Percentiles rank a stretch among this genome's conserved stretches.
These are phyloP conservation scores for Xylariaceae sp. DNA, from an alignment of 2,329 filamentous ascomycete genomes.

Conservation along the genomic window DNA sequence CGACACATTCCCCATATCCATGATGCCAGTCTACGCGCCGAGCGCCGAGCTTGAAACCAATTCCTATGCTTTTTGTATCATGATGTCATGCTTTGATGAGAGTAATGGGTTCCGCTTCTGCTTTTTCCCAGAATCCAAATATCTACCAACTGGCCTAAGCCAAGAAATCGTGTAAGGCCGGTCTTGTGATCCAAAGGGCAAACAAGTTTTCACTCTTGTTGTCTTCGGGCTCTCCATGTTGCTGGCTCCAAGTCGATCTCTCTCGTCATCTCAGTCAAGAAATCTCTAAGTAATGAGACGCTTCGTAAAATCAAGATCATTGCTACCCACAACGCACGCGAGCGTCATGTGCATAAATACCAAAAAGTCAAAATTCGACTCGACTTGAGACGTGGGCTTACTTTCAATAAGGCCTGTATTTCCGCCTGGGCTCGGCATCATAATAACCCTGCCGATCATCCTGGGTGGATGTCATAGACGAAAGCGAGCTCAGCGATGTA, in stretches of 20 bases:
- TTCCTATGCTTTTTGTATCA: conserved; percentile 1
- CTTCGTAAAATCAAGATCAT: neutral
- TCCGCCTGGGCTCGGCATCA: conserved; percentile 34
- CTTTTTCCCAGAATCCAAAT: neutral
- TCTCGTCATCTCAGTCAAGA: neutral
- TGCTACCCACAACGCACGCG: neutral
- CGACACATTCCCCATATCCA: conserved; percentile 29
- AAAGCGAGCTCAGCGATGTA: conserved; percentile 38
- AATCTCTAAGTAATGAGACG: neutral
- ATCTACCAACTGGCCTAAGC: neutral
- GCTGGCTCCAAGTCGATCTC: no score
- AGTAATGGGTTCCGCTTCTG: neutral
- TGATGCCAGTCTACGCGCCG: conserved; percentile 13
- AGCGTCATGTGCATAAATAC: conserved; percentile 10
- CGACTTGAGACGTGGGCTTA: conserved; percentile 38
- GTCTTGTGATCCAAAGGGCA: neutral
- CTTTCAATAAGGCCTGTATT: conserved; percentile 24
- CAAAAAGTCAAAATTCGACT: conserved; percentile 29
- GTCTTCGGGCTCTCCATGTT: neutral
- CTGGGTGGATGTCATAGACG: conserved; percentile 34
- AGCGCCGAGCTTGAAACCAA: neutral
- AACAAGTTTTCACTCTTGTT: neutral
- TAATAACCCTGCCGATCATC: conserved; percentile 34
- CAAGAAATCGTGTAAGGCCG: neutral
- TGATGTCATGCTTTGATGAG: neutral